phyloP scores from a whole-genome alignment of 306 rosid species.

The Myrica gale region DNA sequence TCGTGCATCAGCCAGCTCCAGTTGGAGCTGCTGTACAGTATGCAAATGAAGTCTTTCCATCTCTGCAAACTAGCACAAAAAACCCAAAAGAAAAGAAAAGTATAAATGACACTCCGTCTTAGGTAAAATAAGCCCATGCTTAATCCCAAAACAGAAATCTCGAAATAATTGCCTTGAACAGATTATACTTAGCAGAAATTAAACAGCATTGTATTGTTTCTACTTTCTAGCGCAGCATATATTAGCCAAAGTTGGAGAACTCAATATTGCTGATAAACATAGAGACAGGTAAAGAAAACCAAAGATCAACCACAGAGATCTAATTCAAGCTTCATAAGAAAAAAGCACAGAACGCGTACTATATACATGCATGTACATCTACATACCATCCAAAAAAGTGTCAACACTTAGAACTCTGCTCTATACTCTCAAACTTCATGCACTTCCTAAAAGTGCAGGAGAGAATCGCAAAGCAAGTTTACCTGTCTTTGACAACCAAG shows the following conservation, averaged over 20 bases:
- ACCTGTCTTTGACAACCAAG: constrained; percentile 95
- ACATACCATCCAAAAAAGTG: not conserved
- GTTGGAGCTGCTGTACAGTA: constrained; percentile 81
- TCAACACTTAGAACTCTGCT: not conserved
- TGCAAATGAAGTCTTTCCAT: constrained; percentile 90
- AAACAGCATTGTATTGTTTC: not conserved
- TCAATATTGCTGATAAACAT: not conserved
- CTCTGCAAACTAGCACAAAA: constrained; percentile 68
- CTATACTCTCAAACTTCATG: not conserved
- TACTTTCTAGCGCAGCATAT: not conserved
- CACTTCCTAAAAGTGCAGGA: constrained; percentile 1
- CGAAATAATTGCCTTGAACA: not conserved
- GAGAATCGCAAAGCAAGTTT: constrained; percentile 24
- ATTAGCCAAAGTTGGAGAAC: not conserved
- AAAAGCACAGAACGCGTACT: not conserved
- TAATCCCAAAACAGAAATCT: not conserved
- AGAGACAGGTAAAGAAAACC: not conserved
- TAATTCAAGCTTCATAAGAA: not conserved
- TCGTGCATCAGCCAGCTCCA: constrained; percentile 83
- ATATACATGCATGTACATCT: not conserved
- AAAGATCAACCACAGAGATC: not conserved
- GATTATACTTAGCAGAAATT: not conserved
- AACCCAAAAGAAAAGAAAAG: constrained; percentile 27
- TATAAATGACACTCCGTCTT: constrained; percentile 9
- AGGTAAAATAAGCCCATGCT: constrained; percentile 4